Base-by-base conservation (phyloP, 169 alveolate species). In the Plasmodium sp. region DNA sequence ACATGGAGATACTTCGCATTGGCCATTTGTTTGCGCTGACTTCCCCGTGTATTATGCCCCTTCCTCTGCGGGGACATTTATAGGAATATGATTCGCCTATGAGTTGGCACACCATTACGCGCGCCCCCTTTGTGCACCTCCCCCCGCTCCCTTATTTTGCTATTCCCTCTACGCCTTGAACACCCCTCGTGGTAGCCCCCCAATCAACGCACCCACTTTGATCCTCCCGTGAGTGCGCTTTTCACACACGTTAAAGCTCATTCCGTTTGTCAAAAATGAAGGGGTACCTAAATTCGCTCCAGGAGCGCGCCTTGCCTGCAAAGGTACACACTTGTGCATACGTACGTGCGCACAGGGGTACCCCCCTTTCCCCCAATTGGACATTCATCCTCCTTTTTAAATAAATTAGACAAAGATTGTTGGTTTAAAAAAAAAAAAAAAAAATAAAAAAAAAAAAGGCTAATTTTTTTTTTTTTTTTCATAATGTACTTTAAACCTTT, bases 401-500 rank as follows among this genome's bases (percentile, higher is more conserved):
- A 84, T 84, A 84, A 73, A 84, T 73, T 84, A 84, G 93, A 84
- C 93, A 84, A 84, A 84, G 80, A 84, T 73, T 74, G 67, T 31
- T 84, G n/a, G 51, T 73, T 84, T 22, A 41, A 73, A 41, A 73
- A 43, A 84, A 71, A 84, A 84, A 84, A 62, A 45, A 82, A 58
- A 10, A 56, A 67, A 33, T 22, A 16, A 83, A 27, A 34, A 16
- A 43, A 5, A 41, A 81, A 48, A 81, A 48, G 33, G 51, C 41
- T 56, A 16, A 16, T 56, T 72, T 72, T 72, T 72, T 72, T 72
- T 72, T 72, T 72, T 72, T 72, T 58, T 83, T 71, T 71, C 56
- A 84, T 34, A 84, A 54, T 84, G 80, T 84, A 73, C 56, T 73
- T 84, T 48, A 48, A 36, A 31, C 84, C 80, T 48, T 83, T 48